phyloP scores from a whole-genome alignment of 2,329 filamentous ascomycete genomes.

The Clonostachys chloroleuca region DNA sequence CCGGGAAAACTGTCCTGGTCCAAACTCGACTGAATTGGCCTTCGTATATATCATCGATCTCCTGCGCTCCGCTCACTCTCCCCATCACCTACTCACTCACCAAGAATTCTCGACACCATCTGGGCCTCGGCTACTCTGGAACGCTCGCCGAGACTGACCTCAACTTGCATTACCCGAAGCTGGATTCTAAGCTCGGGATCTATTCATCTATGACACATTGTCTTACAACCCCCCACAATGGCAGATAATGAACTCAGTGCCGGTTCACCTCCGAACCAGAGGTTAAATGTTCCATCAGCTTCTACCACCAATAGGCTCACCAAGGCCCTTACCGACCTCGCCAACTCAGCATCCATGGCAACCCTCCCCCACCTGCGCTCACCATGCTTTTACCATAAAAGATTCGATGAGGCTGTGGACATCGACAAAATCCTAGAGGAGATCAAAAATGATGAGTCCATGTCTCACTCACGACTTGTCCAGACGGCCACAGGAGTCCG shows the following conservation, averaged over 20 bases:
- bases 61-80: too few species aligned
- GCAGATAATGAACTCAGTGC: conserved; percentile 8
- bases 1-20: too few species aligned
- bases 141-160: neutral
- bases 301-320: conserved; percentile 59
- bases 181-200: too few species aligned
- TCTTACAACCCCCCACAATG: too few species aligned
- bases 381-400: conserved; percentile 96
- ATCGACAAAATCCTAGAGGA: conserved; percentile 94
- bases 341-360: conserved; percentile 14
- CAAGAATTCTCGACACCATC: too few species aligned
- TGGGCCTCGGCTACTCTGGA: neutral
- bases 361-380: conserved; percentile 68
- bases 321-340: conserved; percentile 51
- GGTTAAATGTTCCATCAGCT: conserved; percentile 23
- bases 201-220: too few species aligned
- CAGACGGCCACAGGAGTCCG: conserved; percentile 94
- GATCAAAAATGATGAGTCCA: conserved; percentile 81
- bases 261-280: conserved; percentile 19
- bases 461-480: conserved; percentile 90
- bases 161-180: too few species aligned
- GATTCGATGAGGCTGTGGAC: conserved; percentile 94
- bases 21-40: too few species aligned
- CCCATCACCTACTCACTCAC: too few species aligned
- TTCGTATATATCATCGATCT: too few species aligned